These are phyloP conservation scores for Cryptococcus floricola DNA, from an alignment of 1,284 basidiomycete genomes.

Conservation along the genomic window DNA sequence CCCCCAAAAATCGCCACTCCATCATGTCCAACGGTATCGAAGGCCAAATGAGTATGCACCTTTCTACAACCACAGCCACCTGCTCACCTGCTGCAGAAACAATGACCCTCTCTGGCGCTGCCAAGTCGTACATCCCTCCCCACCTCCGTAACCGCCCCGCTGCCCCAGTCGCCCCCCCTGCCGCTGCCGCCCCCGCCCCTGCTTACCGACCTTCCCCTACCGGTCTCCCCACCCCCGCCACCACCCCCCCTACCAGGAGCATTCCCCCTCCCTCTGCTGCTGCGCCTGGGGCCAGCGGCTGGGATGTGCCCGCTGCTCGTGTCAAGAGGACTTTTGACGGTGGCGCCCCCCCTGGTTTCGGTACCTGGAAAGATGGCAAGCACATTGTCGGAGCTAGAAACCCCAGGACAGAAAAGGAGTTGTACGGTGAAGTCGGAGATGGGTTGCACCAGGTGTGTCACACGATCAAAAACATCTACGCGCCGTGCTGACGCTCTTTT, in stretches of 20 bases:
- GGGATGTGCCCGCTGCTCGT: slow-evolving; percentile 51
- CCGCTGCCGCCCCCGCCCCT: slow-evolving; percentile 20
- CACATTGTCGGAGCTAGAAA: slow-evolving; percentile 80
- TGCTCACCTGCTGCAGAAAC: slow-evolving; percentile 11
- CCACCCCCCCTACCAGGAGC: slow-evolving; percentile 49
- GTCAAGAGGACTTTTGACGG: slow-evolving; percentile 50
- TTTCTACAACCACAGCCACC: not conserved
- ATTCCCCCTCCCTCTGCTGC: slow-evolving; percentile 58
- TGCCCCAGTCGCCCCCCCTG: slow-evolving; percentile 14
- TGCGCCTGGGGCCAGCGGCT: slow-evolving; percentile 49
- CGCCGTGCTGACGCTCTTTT: slow-evolving; percentile 50
- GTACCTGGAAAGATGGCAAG: slow-evolving; percentile 83
- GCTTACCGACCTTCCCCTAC: slow-evolving; percentile 38
- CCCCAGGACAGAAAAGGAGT: slow-evolving; percentile 86
- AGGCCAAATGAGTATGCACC: too few species aligned
- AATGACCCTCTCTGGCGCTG: slow-evolving; percentile 21
- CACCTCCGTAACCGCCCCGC: slow-evolving; percentile 61
- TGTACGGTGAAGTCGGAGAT: slow-evolving; percentile 87
- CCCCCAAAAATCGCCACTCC: not conserved
- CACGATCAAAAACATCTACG: not conserved
- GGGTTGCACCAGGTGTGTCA: slow-evolving; percentile 51
- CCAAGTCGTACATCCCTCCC: slow-evolving; percentile 76
- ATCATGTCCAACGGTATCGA: too few species aligned
- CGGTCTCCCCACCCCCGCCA: slow-evolving; percentile 44
- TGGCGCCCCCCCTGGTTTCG: slow-evolving; percentile 62